These are phyloP conservation scores for Termitomyces sp. DNA, from an alignment of 768 basidiomycete species.

Conservation along the genomic window DNA sequence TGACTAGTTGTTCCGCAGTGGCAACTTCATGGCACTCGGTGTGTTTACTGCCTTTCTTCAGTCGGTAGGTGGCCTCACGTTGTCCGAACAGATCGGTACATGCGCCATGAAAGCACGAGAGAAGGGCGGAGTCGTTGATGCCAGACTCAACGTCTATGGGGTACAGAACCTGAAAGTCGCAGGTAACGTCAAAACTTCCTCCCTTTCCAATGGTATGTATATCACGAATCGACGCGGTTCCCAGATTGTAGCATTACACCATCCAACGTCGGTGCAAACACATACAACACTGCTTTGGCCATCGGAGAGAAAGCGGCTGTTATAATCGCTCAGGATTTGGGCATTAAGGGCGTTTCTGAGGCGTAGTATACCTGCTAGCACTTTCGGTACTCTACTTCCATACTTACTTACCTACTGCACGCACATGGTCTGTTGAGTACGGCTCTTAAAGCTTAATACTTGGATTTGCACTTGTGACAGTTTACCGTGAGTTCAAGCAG, in stretches of 20 bases:
- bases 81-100: constrained; percentile 45
- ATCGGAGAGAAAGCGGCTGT: constrained; percentile 60
- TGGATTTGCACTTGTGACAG: background rate
- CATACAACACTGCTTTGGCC: constrained; percentile 34
- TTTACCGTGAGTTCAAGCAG: background rate
- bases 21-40: constrained; percentile 42
- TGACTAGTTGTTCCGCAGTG: constrained; percentile 18
- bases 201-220: background rate
- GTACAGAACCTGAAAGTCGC: constrained; percentile 53
- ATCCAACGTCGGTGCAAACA: constrained; percentile 33
- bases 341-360: constrained; percentile 17
- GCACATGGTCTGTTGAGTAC: background rate
- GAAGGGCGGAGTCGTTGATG: constrained; percentile 55
- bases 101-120: constrained; percentile 62
- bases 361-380: background rate
- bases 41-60: background rate
- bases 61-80: background rate
- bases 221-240: background rate
- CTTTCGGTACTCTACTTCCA: background rate
- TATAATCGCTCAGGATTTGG: constrained; percentile 50
- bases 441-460: background rate
- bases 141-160: constrained; percentile 58
- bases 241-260: constrained; percentile 34
- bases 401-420: background rate
- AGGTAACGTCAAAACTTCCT: constrained; percentile 22